A percentile compares a stretch with the other conserved stretches of the same genome.
Conservation (phyloP, 345 rosid genomes). For the Pistacia atlantica region DNA sequence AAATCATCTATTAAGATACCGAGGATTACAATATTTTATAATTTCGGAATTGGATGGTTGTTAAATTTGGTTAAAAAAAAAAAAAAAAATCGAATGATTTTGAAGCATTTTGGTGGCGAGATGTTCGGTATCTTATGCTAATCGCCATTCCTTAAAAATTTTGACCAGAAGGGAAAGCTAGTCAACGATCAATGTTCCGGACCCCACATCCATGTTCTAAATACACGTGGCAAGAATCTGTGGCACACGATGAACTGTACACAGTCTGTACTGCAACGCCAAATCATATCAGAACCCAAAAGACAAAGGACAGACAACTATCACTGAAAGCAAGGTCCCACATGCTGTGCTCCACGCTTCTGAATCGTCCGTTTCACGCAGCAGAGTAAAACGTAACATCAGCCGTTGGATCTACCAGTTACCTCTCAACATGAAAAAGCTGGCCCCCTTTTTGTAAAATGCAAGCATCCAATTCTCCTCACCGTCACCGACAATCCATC, state of each 20-base stretch:
- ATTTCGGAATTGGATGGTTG: too few relatives aligned
- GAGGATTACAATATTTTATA: too few relatives aligned
- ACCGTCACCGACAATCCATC: too few relatives aligned
- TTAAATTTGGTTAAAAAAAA: too few relatives aligned
- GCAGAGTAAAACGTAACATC: background rate
- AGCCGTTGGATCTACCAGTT: slow-evolving; percentile 18
- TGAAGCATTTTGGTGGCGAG: too few relatives aligned
- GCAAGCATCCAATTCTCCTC: slow-evolving; percentile 10
- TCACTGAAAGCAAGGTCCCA: background rate
- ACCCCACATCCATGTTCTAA: background rate
- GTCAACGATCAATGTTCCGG: background rate
- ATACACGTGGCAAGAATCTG: slow-evolving; percentile 3
- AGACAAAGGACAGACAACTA: background rate
- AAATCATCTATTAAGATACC: too few relatives aligned
- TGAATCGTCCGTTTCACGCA: background rate
- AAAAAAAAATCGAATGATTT: too few relatives aligned
- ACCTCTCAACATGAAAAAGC: background rate
- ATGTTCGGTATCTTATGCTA: too few relatives aligned
- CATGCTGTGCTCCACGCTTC: background rate
- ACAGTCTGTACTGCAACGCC: background rate
- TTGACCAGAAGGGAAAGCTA: too few relatives aligned
- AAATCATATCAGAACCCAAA: background rate
- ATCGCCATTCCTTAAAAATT: too few relatives aligned
- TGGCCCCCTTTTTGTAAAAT: background rate
- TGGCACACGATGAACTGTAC: background rate